Percentiles rank a stretch among this genome's conserved stretches.
Conservation (phyloP, 2,329 filamentous ascomycete genomes). For the Penicillium sp. region DNA sequence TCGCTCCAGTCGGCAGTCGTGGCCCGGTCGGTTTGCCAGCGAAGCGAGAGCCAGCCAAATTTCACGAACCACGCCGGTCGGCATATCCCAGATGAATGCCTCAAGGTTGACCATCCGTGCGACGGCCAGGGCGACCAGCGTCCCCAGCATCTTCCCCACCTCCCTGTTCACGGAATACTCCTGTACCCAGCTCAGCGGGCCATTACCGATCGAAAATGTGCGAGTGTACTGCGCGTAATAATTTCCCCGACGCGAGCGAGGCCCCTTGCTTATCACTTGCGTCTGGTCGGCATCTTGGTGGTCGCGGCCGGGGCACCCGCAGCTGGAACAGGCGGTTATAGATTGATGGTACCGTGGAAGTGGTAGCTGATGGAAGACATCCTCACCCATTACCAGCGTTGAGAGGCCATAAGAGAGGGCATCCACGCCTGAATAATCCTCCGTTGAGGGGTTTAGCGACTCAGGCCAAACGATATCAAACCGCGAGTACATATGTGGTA, state of each 20-base stretch:
- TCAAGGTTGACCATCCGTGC: conserved; percentile 81
- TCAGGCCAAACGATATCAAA: conserved; percentile 92
- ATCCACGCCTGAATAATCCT: conserved; percentile 75
- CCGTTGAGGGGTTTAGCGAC: conserved; percentile 60
- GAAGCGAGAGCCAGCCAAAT: conserved; percentile 80
- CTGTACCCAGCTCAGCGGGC: conserved; percentile 75
- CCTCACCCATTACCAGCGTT: conserved; percentile 75
- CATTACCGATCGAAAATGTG: conserved; percentile 85
- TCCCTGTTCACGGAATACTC: conserved; percentile 84
- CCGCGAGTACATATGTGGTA: conserved; percentile 79
- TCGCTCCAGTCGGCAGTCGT: conserved; percentile 69
- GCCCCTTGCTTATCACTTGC: conserved; percentile 4
- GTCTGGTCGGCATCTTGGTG: conserved; percentile 17
- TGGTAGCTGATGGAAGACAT: conserved; percentile 61
- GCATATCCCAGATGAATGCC: conserved; percentile 87
- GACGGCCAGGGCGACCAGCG: conserved; percentile 77
- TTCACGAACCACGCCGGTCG: conserved; percentile 78
- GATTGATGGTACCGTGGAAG: conserved; percentile 30
- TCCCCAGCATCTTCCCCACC: conserved; percentile 86
- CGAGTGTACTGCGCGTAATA: conserved; percentile 78
- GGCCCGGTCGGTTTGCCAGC: conserved; percentile 64
- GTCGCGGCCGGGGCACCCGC: conserved; percentile 30
- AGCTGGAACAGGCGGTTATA: conserved; percentile 31
- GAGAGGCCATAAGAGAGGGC: conserved; percentile 81
- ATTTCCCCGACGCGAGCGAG: conserved; percentile 62